phyloP scores from a whole-genome alignment of 306 rosid genomes.

The Rosa rugosa region DNA sequence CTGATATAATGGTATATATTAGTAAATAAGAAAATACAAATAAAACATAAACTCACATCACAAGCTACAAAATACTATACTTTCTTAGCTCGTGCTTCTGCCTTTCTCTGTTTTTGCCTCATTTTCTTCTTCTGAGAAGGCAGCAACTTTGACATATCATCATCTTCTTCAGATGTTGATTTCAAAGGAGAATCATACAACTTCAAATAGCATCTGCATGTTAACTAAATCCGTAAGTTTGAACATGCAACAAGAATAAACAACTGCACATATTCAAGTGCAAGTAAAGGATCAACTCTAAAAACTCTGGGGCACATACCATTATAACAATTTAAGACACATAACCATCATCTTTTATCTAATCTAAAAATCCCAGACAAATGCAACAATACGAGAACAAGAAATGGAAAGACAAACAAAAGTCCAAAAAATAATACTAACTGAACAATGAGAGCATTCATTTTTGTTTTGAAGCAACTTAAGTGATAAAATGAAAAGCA shows the following conservation, averaged over 20 bases:
- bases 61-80: slow-evolving; percentile 44
- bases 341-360: too few species aligned
- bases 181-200: slow-evolving; percentile 84
- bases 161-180: slow-evolving; percentile 75
- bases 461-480: slow-evolving; percentile 14
- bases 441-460: not conserved
- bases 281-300: not conserved
- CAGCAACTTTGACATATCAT: slow-evolving; percentile 72
- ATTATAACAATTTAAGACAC: not conserved
- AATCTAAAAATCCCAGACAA: not conserved
- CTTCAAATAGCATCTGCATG: slow-evolving; percentile 84
- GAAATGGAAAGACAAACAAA: slow-evolving; percentile 4
- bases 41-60: not conserved
- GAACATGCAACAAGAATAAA: slow-evolving; percentile 2
- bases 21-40: slow-evolving; percentile 21
- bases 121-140: slow-evolving; percentile 96
- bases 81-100: slow-evolving; percentile 94
- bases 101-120: slow-evolving; percentile 95
- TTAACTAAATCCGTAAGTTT: slow-evolving; percentile 18
- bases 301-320: not conserved
- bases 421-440: not conserved
- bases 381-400: slow-evolving; percentile 3
- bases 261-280: not conserved
- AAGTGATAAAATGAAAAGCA: slow-evolving; percentile 1
- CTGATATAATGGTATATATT: slow-evolving; percentile 43